A percentile compares a stretch with the other conserved stretches of the same genome.
These are phyloP conservation scores for Penicillium ucsense DNA, from an alignment of 495 filamentous ascomycete genomes.

Conservation along the genomic window DNA sequence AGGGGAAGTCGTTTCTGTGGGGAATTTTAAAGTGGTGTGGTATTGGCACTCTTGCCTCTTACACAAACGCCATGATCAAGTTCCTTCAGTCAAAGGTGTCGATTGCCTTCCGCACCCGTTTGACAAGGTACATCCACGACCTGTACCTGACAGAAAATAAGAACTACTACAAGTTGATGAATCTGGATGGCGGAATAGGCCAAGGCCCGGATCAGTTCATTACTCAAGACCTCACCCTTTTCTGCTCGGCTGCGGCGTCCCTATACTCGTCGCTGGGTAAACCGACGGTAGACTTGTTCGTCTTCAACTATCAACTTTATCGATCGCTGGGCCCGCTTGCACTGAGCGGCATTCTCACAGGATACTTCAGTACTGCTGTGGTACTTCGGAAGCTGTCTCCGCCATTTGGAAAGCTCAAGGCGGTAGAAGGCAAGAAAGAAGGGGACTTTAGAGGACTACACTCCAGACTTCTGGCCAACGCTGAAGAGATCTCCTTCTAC, in stretches of 20 bases:
- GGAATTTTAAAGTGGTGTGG: constrained; percentile 80
- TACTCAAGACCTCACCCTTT: constrained; percentile 90
- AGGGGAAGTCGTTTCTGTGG: constrained; percentile 78
- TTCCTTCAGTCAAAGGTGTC: constrained; percentile 96
- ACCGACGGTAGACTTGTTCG: constrained; percentile 86
- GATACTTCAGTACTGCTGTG: constrained; percentile 87
- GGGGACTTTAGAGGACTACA: constrained; percentile 90
- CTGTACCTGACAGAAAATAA: constrained; percentile 88
- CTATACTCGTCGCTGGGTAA: constrained; percentile 95
- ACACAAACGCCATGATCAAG: constrained; percentile 96
- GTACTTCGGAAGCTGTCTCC: constrained; percentile 80
- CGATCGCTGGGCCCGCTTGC: constrained; percentile 86
- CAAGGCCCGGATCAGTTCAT: constrained; percentile 95
- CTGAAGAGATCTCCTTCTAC: constrained; percentile 98
- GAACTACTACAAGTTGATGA: constrained; percentile 92
- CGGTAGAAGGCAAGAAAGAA: constrained; percentile 85
- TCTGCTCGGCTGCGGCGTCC: constrained; percentile 86
- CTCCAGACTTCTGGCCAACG: constrained; percentile 86
- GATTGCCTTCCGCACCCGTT: constrained; percentile 91
- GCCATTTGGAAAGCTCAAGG: constrained; percentile 92
- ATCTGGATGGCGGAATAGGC: constrained; percentile 87
- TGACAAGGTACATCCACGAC: constrained; percentile 97
- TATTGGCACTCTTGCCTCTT: constrained; percentile 66
- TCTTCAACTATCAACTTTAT: constrained; percentile 96
- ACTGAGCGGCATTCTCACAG: constrained; percentile 72